A percentile compares a stretch with the other conserved stretches of the same genome.
phyloP scores from a whole-genome alignment of 768 basidiomycete species.

The Suillus luteus region DNA sequence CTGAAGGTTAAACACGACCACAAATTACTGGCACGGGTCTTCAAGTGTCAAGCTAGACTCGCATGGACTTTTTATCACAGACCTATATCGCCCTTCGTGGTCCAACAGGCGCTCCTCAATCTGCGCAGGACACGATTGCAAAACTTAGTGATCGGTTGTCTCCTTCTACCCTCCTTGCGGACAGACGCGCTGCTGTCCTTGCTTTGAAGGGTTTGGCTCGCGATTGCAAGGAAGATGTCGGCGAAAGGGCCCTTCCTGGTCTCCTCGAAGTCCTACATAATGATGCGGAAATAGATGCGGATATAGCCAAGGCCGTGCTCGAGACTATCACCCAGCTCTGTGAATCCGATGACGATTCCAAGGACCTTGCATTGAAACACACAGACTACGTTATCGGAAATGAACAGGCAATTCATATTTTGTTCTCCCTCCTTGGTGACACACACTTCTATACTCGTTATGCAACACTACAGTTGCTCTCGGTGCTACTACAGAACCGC shows the following conservation, averaged over 20 bases:
- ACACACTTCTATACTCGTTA: constrained; percentile 85
- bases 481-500: constrained; percentile 78
- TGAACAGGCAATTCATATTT: constrained; percentile 69
- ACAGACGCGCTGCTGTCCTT: constrained; percentile 91
- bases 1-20: background rate
- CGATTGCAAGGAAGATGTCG: constrained; percentile 91
- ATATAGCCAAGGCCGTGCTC: constrained; percentile 89
- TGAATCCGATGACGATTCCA: constrained; percentile 63
- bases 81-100: constrained; percentile 86
- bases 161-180: constrained; percentile 86
- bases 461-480: constrained; percentile 79
- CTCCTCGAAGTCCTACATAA: constrained; percentile 81
- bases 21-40: constrained; percentile 51
- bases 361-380: constrained; percentile 80
- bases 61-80: constrained; percentile 63
- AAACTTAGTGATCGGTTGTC: constrained; percentile 88
- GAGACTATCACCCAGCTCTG: constrained; percentile 88
- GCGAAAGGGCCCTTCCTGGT: constrained; percentile 71
- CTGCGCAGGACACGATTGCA: constrained; percentile 80
- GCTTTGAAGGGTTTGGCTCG: constrained; percentile 90
- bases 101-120: constrained; percentile 81
- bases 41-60: background rate
- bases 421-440: constrained; percentile 77
- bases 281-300: constrained; percentile 88
- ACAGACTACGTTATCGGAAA: constrained; percentile 77